Evolutionary conservation across 495 filamentous ascomycete species (phyloP).

Genomic region (Cercophora newfieldiana): DNA sequence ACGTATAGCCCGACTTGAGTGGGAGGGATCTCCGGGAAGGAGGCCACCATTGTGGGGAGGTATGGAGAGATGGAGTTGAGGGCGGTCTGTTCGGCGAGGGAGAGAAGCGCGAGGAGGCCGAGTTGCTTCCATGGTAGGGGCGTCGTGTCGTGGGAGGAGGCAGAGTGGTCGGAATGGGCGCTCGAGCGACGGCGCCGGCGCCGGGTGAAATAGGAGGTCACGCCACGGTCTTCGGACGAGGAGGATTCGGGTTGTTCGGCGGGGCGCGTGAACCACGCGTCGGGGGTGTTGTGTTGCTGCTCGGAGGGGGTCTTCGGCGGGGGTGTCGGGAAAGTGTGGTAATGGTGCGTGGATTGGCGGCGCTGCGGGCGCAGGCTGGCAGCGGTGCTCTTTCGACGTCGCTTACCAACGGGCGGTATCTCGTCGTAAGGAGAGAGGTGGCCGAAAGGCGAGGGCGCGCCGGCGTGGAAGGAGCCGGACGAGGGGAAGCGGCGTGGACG

Average conservation of each 20-base stretch:
- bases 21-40: slow-evolving; percentile 75
- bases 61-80: slow-evolving; percentile 97
- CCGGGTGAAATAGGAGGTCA: neutral
- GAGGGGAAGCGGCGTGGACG: slow-evolving; percentile 28
- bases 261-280: slow-evolving; percentile 9
- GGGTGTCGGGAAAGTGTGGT: slow-evolving; percentile 91
- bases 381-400: slow-evolving; percentile 22
- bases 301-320: slow-evolving; percentile 71
- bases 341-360: slow-evolving; percentile 73
- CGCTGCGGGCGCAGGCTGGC: slow-evolving; percentile 26
- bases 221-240: slow-evolving; percentile 1
- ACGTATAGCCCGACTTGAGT: slow-evolving; percentile 83
- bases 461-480: slow-evolving; percentile 51
- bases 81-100: slow-evolving; percentile 90
- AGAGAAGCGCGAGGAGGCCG: slow-evolving; percentile 79
- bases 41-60: slow-evolving; percentile 84
- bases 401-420: slow-evolving; percentile 1
- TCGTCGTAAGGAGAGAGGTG: slow-evolving; percentile 30
- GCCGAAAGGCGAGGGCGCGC: slow-evolving; percentile 48
- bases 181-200: slow-evolving; percentile 25
- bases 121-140: slow-evolving; percentile 84
- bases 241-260: neutral
- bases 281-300: slow-evolving; percentile 15
- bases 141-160: slow-evolving; percentile 46
- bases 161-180: neutral